Conservation (phyloP, 2,329 filamentous ascomycete species). For the Ramularia endophylla region DNA sequence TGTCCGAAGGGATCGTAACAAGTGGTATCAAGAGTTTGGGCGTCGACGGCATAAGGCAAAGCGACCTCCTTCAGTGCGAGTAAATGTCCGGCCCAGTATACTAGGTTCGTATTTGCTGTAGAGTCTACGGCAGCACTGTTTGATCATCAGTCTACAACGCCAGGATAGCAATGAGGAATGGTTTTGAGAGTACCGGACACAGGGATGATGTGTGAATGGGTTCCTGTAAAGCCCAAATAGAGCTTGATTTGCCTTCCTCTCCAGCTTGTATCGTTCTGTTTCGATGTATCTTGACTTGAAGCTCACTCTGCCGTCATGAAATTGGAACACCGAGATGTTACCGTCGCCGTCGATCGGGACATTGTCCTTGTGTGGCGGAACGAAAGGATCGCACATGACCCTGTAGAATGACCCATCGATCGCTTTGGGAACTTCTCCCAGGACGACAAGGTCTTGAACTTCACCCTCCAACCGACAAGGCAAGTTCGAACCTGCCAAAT, state of each 20-base stretch:
- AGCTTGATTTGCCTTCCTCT: slow-evolving; percentile 33
- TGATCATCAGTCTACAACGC: not conserved
- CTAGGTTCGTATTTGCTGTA: slow-evolving; percentile 55
- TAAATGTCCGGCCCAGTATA: slow-evolving; percentile 52
- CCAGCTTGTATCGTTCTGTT: slow-evolving; percentile 38
- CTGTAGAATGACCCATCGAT: slow-evolving; percentile 36
- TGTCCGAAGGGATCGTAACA: slow-evolving; percentile 38
- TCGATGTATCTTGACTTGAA: slow-evolving; percentile 40
- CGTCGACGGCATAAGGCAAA: slow-evolving; percentile 36
- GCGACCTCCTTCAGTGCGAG: slow-evolving; percentile 48
- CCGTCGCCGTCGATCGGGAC: slow-evolving; percentile 45
- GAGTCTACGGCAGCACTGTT: slow-evolving; percentile 42
- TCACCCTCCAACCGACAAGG: slow-evolving; percentile 39
- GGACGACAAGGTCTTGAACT: slow-evolving; percentile 27
- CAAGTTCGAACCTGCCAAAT: slow-evolving; percentile 20
- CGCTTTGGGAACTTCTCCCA: slow-evolving; percentile 27
- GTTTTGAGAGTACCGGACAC: slow-evolving; percentile 9
- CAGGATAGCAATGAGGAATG: not conserved
- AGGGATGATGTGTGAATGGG: slow-evolving; percentile 45
- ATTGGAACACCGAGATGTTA: slow-evolving; percentile 38
- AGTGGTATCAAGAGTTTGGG: slow-evolving; percentile 36
- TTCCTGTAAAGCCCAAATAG: slow-evolving; percentile 55
- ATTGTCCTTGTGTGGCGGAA: slow-evolving; percentile 53
- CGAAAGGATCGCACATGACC: slow-evolving; percentile 48
- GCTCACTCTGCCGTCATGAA: slow-evolving; percentile 38